phyloP scores from a whole-genome alignment of 1,284 basidiomycete genomes.

The Sanguinoderma infundibulare region DNA sequence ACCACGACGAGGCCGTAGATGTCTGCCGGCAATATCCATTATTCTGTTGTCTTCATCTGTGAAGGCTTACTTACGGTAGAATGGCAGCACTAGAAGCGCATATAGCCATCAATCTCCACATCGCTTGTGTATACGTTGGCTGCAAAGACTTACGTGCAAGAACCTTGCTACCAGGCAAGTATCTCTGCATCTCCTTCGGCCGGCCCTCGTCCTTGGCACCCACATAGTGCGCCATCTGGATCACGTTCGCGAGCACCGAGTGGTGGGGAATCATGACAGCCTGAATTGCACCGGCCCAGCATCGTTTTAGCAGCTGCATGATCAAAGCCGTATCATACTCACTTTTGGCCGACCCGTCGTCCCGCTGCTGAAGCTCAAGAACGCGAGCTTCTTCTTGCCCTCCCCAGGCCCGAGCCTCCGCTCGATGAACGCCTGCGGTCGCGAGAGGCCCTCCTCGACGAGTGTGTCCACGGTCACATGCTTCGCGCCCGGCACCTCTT shows the following conservation, averaged over 20 bases:
- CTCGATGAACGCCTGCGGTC: slow-evolving; percentile 47
- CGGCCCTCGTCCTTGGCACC: slow-evolving; percentile 46
- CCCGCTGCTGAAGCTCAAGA: slow-evolving; percentile 78
- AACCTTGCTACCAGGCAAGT: slow-evolving; percentile 58
- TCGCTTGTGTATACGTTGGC: no score
- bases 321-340: not conserved
- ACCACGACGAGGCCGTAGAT: slow-evolving; percentile 70
- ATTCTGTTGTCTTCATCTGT: not conserved
- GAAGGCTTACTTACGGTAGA: slow-evolving; percentile 34
- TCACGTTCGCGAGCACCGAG: slow-evolving; percentile 66
- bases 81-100: slow-evolving; percentile 32
- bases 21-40: slow-evolving; percentile 42
- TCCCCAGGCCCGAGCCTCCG: slow-evolving; percentile 61
- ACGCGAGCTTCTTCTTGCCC: slow-evolving; percentile 68
- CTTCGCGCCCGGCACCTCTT: slow-evolving; percentile 30
- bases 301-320: not conserved
- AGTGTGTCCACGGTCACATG: slow-evolving; percentile 52
- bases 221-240: slow-evolving; percentile 61
- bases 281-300: slow-evolving; percentile 36
- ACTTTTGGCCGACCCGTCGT: slow-evolving; percentile 85
- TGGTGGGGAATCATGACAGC: slow-evolving; percentile 76
- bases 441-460: slow-evolving; percentile 52
- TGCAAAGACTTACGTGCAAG: slow-evolving; percentile 47
- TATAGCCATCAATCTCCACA: not conserved
- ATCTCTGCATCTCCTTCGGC: slow-evolving; percentile 39